Base-by-base conservation (phyloP, 1,139 yeast genomes). In the Blastobotrys capitulatus region DNA sequence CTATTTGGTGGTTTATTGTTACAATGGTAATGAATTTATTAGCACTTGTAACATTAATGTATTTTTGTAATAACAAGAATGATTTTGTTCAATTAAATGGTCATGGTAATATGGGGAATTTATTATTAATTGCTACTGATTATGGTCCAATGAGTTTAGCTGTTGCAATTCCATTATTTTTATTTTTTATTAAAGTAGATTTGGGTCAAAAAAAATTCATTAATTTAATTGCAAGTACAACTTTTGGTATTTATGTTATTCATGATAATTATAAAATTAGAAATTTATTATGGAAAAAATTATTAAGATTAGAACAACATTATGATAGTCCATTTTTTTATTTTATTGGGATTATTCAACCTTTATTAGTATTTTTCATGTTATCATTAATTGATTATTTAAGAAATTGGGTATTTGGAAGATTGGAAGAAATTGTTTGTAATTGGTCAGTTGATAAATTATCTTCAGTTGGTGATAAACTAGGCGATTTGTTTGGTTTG, bases 171-270 rank as follows among this genome's bases (percentile, higher is more conserved):
- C 18, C 36, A 18, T 32, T 32, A 18, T 32, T 32, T 32, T 7
- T 32, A 18, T 32, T 5, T 32, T 22, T 22, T 22, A 22, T 5
- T 5, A 22, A 22, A 7, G 7, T 22, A 5, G 25, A 22, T 22
- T 22, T 22, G 7, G 36, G 36, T 5, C 4, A 4, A 18, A 32
- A 32, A 15, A 32, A 18, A 15, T 15, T 15, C 6, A 27, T 41
- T 26, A 31, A 41, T 27, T 41, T n/a, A 20, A n/a, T 41, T n/a
- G 44, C 38, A 2, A 9, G n/a, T 9, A 31, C 22, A 18, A 41
- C 44, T 8, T 41, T 41, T 29, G 19, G 25, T 6, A 38, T 41
- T 16, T 41, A 41, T 31, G n/a, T 41, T 29, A 27, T 41, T 16
- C 44, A 41, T 16, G 44, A 41, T n/a, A 15, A 41, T 31, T 12